These are phyloP conservation scores for Phialophora verrucosa DNA, from an alignment of 2,329 filamentous ascomycete species.

Conservation along the genomic window DNA sequence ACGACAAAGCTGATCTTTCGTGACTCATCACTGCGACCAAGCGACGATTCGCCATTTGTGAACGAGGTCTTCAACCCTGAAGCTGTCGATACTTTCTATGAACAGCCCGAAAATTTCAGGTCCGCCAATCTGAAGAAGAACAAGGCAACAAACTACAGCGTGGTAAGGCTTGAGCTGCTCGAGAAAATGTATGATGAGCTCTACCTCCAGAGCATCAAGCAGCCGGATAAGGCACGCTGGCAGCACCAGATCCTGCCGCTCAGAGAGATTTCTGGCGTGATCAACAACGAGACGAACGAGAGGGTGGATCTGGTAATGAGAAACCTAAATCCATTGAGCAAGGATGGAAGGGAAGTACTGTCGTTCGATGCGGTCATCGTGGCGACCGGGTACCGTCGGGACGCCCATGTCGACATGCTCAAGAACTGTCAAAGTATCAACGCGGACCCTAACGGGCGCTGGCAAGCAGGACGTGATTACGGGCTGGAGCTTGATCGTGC, in stretches of 20 bases:
- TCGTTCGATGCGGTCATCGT: constrained; percentile 83
- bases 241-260: constrained; percentile 78
- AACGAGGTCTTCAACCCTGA: constrained; percentile 96
- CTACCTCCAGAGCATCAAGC: constrained; percentile 79
- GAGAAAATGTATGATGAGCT: constrained; percentile 86
- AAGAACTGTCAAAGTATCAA: constrained; percentile 43
- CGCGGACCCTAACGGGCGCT: constrained; percentile 55
- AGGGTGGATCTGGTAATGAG: constrained; percentile 66
- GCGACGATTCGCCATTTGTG: constrained; percentile 95
- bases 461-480: constrained; percentile 79
- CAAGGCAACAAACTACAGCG: constrained; percentile 89
- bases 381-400: constrained; percentile 83
- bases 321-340: constrained; percentile 48
- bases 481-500: constrained; percentile 72
- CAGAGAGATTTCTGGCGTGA: constrained; percentile 68
- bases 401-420: constrained; percentile 80
- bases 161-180: constrained; percentile 87
- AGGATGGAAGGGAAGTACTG: constrained; percentile 62
- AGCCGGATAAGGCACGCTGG: constrained; percentile 74
- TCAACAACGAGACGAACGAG: constrained; percentile 57
- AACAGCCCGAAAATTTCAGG: constrained; percentile 68
- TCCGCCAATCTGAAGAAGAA: constrained; percentile 68
- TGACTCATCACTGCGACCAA: constrained; percentile 81
- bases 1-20: constrained; percentile 80
- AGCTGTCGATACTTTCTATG: constrained; percentile 77